These are phyloP conservation scores for Penicillium pancosmium DNA, from an alignment of 495 filamentous ascomycete genomes.

Conservation along the genomic window DNA sequence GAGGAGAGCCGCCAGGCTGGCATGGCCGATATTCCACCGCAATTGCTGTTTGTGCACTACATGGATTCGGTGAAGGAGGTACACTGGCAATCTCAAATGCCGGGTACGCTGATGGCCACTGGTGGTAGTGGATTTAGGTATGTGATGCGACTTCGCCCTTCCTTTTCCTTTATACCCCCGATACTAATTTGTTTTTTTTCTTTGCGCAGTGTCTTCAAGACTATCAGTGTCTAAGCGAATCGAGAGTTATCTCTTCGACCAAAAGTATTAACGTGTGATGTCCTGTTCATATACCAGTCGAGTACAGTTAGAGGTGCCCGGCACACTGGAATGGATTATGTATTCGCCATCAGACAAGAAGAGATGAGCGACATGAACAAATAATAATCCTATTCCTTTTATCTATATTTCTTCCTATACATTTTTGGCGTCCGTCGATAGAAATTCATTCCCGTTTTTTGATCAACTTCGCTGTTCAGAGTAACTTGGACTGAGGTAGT, in stretches of 20 bases:
- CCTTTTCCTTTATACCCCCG: neutral
- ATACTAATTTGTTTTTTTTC: constrained; percentile 23
- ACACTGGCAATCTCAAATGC: constrained; percentile 97
- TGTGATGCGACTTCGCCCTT: constrained; percentile 19
- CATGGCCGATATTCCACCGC: constrained; percentile 87
- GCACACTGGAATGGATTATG: constrained; percentile 14
- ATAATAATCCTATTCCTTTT: constrained; percentile 13
- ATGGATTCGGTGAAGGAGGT: constrained; percentile 91
- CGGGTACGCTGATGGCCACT: constrained; percentile 86
- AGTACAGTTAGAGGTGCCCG: constrained; percentile 25
- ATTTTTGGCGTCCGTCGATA: constrained; percentile 6
- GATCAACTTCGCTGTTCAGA: no score
- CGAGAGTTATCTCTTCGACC: constrained; percentile 15
- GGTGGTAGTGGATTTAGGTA: constrained; percentile 82
- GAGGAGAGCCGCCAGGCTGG: constrained; percentile 91
- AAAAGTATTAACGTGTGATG: constrained; percentile 35
- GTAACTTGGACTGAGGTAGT: no score
- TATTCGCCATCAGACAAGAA: constrained; percentile 11
- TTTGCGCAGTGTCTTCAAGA: constrained; percentile 53
- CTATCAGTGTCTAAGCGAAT: constrained; percentile 53
- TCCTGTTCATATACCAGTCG: constrained; percentile 37
- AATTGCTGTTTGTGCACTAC: constrained; percentile 95
- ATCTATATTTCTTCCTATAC: constrained; percentile 10
- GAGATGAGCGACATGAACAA: constrained; percentile 16
- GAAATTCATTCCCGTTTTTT: neutral